These are phyloP conservation scores for Juncus inflexus DNA, from an alignment of 176 grass and related monocot genomes.

Conservation along the genomic window DNA sequence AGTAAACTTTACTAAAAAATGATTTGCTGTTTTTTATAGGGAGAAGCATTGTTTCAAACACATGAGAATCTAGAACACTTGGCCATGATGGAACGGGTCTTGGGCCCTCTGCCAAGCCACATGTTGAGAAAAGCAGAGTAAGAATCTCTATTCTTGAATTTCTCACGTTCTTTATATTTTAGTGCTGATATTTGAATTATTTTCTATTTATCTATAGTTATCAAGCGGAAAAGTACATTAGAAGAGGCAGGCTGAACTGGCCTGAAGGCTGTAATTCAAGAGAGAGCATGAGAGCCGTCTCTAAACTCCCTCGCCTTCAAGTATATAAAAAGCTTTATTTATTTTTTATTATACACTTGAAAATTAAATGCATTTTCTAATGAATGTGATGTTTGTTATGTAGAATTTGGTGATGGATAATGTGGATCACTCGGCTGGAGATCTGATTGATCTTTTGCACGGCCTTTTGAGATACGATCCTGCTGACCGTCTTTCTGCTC, in stretches of 20 bases:
- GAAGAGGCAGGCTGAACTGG: conserved; percentile 80
- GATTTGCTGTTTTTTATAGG: conserved; percentile 15
- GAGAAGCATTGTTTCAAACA: conserved; percentile 46
- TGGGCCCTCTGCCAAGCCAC: conserved; percentile 32
- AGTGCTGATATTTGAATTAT: neutral
- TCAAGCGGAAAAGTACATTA: conserved; percentile 64
- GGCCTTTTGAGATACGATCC: conserved; percentile 74
- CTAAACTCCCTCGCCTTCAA: conserved; percentile 62
- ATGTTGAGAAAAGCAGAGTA: conserved; percentile 39
- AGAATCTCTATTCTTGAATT: conserved; percentile 1
- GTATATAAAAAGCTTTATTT: conserved; percentile 22
- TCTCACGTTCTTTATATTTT: neutral
- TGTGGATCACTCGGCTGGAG: conserved; percentile 44
- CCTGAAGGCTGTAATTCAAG: conserved; percentile 69
- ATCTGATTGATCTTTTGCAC: conserved; percentile 68
- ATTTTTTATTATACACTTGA: neutral
- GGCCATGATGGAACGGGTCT: conserved; percentile 48
- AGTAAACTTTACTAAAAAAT: neutral
- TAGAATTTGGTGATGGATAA: conserved; percentile 71
- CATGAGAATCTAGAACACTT: conserved; percentile 51
- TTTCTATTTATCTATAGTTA: conserved; percentile 39
- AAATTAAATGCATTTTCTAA: neutral
- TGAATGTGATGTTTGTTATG: neutral
- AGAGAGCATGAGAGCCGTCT: conserved; percentile 81
- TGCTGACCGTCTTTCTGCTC: conserved; percentile 40